Evolutionary conservation across 768 basidiomycete genomes (phyloP).

Genomic region (Boletus barrowsii): DNA sequence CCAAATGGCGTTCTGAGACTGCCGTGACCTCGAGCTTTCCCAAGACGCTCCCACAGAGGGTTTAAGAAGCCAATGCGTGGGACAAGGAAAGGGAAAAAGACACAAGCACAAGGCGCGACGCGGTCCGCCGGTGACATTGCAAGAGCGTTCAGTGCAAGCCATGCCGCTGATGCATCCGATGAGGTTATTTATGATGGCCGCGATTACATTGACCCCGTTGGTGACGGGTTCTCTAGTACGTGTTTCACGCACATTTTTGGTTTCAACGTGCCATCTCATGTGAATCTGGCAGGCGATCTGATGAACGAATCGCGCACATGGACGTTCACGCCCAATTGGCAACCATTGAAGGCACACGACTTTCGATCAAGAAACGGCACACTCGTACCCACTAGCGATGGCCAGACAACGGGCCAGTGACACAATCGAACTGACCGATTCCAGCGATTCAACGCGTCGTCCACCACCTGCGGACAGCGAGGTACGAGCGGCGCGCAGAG

Average conservation of each 20-base stretch:
- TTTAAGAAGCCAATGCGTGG: background rate
- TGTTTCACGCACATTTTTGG: background rate
- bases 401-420: no score
- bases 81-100: conserved; percentile 6
- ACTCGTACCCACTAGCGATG: no score
- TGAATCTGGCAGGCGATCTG: background rate
- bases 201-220: background rate
- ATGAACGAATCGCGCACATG: conserved; percentile 10
- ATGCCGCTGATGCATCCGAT: no score
- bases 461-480: no score
- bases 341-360: no score
- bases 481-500: no score
- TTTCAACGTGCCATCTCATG: no score
- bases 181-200: no score
- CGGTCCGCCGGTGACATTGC: background rate
- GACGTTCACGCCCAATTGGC: conserved; percentile 2
- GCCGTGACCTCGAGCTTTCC: conserved; percentile 10
- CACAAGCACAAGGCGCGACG: background rate
- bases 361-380: no score
- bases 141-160: conserved; percentile 2
- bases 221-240: background rate
- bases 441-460: no score
- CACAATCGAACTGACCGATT: no score
- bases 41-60: conserved; percentile 15
- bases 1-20: no score